Conservation (phyloP, 1,284 basidiomycete genomes). For the Caloboletus firmus region DNA sequence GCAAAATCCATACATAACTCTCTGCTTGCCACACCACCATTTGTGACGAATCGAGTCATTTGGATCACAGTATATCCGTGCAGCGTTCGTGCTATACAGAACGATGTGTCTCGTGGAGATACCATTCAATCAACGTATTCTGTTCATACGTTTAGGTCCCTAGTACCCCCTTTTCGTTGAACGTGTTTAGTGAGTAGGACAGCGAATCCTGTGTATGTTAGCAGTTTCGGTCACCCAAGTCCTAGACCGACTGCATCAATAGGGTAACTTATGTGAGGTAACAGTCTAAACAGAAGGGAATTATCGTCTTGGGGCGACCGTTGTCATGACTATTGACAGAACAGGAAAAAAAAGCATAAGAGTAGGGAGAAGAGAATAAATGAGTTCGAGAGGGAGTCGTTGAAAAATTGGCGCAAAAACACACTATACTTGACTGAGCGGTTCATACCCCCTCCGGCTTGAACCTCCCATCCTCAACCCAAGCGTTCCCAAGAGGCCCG, state of each 20-base stretch:
- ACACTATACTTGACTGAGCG: slow-evolving; percentile 34
- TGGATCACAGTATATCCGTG: too few species aligned
- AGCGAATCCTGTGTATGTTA: neutral
- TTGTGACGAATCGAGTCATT: neutral
- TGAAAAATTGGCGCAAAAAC: neutral
- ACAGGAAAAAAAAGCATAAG: neutral
- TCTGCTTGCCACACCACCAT: slow-evolving; percentile 1
- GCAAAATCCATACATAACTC: neutral
- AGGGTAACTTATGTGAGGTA: neutral
- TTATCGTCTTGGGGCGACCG: neutral
- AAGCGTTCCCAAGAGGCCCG: slow-evolving; percentile 39
- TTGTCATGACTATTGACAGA: neutral
- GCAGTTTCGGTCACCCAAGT: neutral
- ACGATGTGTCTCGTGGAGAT: neutral
- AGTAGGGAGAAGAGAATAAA: neutral
- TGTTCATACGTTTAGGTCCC: neutral
- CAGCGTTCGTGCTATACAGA: neutral
- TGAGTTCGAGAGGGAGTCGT: neutral
- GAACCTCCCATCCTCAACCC: slow-evolving; percentile 44
- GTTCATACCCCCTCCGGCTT: slow-evolving; percentile 38
- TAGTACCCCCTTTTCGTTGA: neutral
- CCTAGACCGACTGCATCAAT: neutral
- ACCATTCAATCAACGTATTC: neutral
- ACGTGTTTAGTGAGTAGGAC: neutral
- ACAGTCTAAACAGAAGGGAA: too few species aligned